Percentiles rank a stretch among this genome's conserved stretches.
Conservation (phyloP, 2,329 filamentous ascomycete genomes). For the Curvularia spicifera region DNA sequence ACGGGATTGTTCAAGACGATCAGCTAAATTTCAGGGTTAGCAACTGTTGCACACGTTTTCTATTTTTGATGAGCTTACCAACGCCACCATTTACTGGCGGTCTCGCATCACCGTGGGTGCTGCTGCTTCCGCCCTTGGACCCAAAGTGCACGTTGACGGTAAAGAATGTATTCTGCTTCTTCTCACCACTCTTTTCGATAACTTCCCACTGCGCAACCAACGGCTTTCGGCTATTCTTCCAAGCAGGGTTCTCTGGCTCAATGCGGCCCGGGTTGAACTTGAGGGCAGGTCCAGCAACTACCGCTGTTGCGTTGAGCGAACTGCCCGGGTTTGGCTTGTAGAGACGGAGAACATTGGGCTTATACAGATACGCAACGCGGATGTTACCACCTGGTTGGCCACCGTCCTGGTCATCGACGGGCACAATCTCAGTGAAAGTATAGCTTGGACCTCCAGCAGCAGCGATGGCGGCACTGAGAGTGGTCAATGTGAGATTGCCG, state of each 20-base stretch:
- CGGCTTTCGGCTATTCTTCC: conserved; percentile 69
- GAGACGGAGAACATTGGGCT: conserved; percentile 65
- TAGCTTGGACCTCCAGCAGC: conserved; percentile 60
- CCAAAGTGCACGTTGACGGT: conserved; percentile 74
- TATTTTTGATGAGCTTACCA: conserved; percentile 10
- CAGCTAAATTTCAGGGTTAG: conserved; percentile 40
- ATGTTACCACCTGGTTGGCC: conserved; percentile 75
- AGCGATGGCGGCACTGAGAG: conserved; percentile 62
- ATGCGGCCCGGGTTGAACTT: conserved; percentile 73
- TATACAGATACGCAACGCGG: conserved; percentile 73
- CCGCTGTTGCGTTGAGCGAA: conserved; percentile 62
- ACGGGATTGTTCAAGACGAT: conserved; percentile 63
- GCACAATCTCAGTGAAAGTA: conserved; percentile 65
- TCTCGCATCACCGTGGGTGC: conserved; percentile 68
- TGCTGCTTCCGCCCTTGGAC: conserved; percentile 70
- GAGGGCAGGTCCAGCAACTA: conserved; percentile 64
- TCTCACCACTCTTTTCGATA: conserved; percentile 55
- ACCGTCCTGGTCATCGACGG: conserved; percentile 67
- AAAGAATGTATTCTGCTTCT: conserved; percentile 61
- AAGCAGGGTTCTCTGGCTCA: conserved; percentile 66
- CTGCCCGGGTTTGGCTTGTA: conserved; percentile 64
- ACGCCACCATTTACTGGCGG: conserved; percentile 71
- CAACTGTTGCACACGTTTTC: conserved; percentile 2
- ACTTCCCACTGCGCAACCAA: conserved; percentile 70
- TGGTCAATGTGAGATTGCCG: conserved; percentile 65